These are phyloP conservation scores for Yarrowia alimentaria DNA, from an alignment of 805 yeast genomes.

Conservation along the genomic window DNA sequence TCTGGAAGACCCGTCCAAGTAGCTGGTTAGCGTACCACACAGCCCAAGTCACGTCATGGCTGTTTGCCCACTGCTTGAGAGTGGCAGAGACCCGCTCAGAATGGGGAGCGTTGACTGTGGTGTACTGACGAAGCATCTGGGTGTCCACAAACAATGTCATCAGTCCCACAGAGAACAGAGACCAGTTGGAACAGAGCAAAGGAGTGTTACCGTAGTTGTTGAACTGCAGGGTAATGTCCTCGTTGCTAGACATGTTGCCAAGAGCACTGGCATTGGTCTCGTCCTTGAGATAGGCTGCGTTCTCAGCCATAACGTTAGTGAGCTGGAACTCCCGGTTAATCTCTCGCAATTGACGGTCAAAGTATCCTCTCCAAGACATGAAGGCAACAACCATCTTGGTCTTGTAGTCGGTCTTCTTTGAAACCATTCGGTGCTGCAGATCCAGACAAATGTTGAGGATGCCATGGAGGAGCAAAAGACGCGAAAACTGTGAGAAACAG, in stretches of 20 bases:
- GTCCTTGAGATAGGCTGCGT: constrained; percentile 8
- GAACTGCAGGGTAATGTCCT: constrained; percentile 26
- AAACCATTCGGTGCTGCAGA: constrained; percentile 41
- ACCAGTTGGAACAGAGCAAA: constrained; percentile 36
- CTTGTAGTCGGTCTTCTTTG: constrained; percentile 39
- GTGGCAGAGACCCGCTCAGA: constrained; percentile 29
- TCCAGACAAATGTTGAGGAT: constrained; percentile 41
- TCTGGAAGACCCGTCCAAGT: constrained; percentile 33
- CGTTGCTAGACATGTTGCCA: constrained; percentile 30
- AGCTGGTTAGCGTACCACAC: constrained; percentile 38
- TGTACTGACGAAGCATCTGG: constrained; percentile 33
- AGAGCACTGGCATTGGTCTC: constrained; percentile 28
- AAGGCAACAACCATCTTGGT: constrained; percentile 40
- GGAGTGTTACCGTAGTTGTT: constrained; percentile 34
- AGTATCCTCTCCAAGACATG: constrained; percentile 42
- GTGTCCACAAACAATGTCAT: constrained; percentile 36
- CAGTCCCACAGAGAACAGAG: constrained; percentile 35
- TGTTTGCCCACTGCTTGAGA: constrained; percentile 35
- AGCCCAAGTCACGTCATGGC: constrained; percentile 36
- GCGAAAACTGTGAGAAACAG: constrained; percentile 43
- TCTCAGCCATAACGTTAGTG: constrained; percentile 19
- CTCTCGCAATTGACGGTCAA: constrained; percentile 40
- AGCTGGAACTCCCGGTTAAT: constrained; percentile 28
- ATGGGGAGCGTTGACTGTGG: constrained; percentile 30
- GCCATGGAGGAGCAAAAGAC: constrained; percentile 44